Evolutionary conservation across 345 rosid genomes (phyloP).

Genomic region (Arabis hirsuta): DNA sequence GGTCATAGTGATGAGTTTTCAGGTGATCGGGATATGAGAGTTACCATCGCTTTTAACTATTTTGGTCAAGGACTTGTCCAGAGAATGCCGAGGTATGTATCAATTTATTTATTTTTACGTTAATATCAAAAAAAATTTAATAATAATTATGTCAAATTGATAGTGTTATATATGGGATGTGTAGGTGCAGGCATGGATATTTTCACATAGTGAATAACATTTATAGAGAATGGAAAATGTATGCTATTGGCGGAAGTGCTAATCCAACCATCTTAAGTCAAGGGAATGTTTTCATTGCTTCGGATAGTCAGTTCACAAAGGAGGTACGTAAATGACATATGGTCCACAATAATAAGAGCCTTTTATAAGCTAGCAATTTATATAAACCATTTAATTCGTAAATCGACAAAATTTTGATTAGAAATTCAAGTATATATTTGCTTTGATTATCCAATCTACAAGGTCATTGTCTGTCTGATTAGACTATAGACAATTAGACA

Average conservation of each 20-base stretch:
- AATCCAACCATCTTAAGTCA: slow-evolving; percentile 75
- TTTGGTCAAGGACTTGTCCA: slow-evolving; percentile 74
- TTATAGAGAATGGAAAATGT: slow-evolving; percentile 65
- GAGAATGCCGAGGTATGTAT: slow-evolving; percentile 66
- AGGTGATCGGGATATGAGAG: slow-evolving; percentile 63
- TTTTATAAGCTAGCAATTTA: not conserved
- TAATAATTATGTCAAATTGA: too few species aligned
- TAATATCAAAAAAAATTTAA: too few species aligned
- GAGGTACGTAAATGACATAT: slow-evolving; percentile 51
- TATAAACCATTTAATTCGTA: not conserved
- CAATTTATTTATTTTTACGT: too few species aligned
- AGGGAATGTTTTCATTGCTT: slow-evolving; percentile 67
- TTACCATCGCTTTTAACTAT: slow-evolving; percentile 70
- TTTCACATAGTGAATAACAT: slow-evolving; percentile 72
- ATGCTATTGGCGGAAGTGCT: slow-evolving; percentile 79
- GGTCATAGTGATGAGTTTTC: slow-evolving; percentile 68
- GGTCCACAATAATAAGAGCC: not conserved
- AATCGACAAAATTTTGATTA: not conserved
- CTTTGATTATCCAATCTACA: not conserved
- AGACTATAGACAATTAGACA: not conserved
- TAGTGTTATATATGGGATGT: slow-evolving; percentile 6
- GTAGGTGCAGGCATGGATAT: slow-evolving; percentile 74
- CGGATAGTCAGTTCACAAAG: slow-evolving; percentile 48
- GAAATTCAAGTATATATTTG: not conserved
- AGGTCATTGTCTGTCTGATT: not conserved